Percentiles rank a stretch among this genome's conserved stretches.
Evolutionary conservation across 2,329 filamentous ascomycete genomes (phyloP).

Genomic region (Chaetomium sp.): DNA sequence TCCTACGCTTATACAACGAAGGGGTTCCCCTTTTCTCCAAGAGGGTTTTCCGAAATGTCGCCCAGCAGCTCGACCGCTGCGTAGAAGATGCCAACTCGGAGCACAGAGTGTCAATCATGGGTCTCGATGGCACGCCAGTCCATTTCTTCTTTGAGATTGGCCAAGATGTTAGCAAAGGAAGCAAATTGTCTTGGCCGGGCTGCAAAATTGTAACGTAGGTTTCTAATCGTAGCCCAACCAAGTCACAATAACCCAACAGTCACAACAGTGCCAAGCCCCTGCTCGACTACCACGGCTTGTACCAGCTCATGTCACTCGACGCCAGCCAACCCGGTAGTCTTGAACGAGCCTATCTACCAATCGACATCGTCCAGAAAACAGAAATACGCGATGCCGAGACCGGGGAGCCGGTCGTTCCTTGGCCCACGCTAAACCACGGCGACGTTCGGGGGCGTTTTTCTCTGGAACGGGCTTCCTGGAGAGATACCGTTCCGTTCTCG

Average conservation of each 20-base stretch:
- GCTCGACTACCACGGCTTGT: not conserved
- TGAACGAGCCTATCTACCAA: not conserved
- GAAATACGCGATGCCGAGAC: not conserved
- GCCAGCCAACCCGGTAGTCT: not conserved
- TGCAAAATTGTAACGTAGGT: not conserved
- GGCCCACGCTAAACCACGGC: not conserved
- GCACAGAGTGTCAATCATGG: not conserved
- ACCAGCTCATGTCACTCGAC: not conserved
- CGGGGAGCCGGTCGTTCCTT: not conserved
- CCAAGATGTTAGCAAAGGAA: not conserved
- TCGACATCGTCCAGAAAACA: not conserved
- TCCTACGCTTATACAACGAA: not conserved
- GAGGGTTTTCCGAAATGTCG: not conserved
- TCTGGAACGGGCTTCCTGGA: not conserved
- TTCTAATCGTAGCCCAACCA: not conserved
- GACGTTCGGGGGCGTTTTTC: not conserved
- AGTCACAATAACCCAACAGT: not conserved
- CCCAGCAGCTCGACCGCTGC: constrained; percentile 5
- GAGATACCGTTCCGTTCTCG: not conserved
- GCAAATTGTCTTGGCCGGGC: not conserved
- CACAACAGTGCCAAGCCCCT: not conserved
- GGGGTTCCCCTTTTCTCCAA: constrained; percentile 1
- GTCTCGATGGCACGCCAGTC: constrained; percentile 1
- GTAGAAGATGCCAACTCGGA: not conserved
- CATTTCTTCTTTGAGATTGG: not conserved